Evolutionary conservation across 2,329 filamentous ascomycete species (phyloP).

Genomic region (Cytospora paraplurivora): DNA sequence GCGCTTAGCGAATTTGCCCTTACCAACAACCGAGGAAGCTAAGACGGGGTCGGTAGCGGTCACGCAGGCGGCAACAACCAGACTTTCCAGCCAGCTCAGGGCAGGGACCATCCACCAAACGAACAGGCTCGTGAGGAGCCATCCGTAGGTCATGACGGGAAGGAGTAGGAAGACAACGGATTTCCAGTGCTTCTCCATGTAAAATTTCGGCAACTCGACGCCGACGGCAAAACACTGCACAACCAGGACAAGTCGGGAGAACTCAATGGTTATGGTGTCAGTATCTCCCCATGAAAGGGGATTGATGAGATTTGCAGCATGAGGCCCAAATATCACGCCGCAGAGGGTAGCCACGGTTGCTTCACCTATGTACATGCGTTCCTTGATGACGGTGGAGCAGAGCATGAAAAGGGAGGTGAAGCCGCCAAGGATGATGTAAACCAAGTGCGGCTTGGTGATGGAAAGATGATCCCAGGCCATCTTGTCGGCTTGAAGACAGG

Average conservation of each 20-base stretch:
- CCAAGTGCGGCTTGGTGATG: constrained; percentile 94
- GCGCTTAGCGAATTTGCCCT: constrained; percentile 97
- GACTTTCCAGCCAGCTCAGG: constrained; percentile 85
- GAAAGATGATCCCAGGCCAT: constrained; percentile 82
- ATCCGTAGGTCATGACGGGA: constrained; percentile 97
- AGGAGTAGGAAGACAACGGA: constrained; percentile 86
- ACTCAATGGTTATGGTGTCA: constrained; percentile 85
- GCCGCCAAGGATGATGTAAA: constrained; percentile 96
- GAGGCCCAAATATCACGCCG: constrained; percentile 85
- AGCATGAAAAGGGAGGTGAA: constrained; percentile 99
- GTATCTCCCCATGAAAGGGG: constrained; percentile 76
- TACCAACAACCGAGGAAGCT: constrained; percentile 96
- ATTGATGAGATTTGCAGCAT: constrained; percentile 79
- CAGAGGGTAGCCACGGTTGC: constrained; percentile 90
- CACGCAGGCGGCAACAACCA: constrained; percentile 87
- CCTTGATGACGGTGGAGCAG: constrained; percentile 96
- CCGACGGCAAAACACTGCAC: constrained; percentile 92
- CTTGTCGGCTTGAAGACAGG: constrained; percentile 29
- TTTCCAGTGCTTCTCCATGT: constrained; percentile 98
- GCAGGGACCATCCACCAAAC: constrained; percentile 86
- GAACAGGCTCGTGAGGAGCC: constrained; percentile 89
- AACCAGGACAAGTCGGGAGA: constrained; percentile 85
- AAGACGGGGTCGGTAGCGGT: constrained; percentile 96
- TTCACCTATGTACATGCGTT: constrained; percentile 97
- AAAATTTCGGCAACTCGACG: constrained; percentile 86